Percentiles rank a stretch among this genome's conserved stretches.
Evolutionary conservation across 805 yeast species (phyloP).

Genomic region (Nakazawaea holstii): DNA sequence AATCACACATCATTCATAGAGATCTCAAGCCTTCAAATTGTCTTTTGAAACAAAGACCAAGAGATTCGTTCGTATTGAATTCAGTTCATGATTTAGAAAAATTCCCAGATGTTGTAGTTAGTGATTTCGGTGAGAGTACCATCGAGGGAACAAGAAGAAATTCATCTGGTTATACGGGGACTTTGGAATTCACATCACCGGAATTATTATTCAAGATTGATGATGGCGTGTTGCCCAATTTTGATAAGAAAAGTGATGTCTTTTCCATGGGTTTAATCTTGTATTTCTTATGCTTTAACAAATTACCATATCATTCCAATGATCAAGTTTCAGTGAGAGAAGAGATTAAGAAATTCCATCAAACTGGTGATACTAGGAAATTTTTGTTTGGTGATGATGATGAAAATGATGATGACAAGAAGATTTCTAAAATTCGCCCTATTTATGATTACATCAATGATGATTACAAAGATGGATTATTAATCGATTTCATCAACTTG

Average conservation of each 20-base stretch:
- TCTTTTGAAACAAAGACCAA: constrained; percentile 40
- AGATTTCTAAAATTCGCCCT: no score
- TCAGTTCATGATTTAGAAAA: constrained; percentile 18
- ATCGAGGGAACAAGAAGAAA: constrained; percentile 58
- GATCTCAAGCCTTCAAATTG: constrained; percentile 90
- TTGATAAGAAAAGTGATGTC: constrained; percentile 69
- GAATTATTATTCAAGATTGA: constrained; percentile 46
- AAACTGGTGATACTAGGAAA: constrained; percentile 3
- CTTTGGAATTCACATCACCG: constrained; percentile 85
- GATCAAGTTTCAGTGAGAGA: constrained; percentile 18
- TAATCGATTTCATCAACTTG: constrained; percentile 30
- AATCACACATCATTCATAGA: constrained; percentile 74
- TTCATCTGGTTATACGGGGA: constrained; percentile 84
- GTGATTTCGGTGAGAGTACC: constrained; percentile 89
- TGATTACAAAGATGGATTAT: constrained; percentile 20
- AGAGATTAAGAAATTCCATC: constrained; percentile 17
- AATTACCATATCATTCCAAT: constrained; percentile 51
- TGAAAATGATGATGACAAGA: no score
- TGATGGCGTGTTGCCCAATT: constrained; percentile 36
- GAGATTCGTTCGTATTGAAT: constrained; percentile 15
- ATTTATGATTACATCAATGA: background rate
- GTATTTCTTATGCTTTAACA: constrained; percentile 66
- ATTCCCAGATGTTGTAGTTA: constrained; percentile 69
- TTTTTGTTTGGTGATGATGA: constrained; percentile 19
- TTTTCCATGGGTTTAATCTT: constrained; percentile 83